Percentiles rank a stretch among this genome's conserved stretches.
These are phyloP conservation scores for Eucalyptus rudis DNA, from an alignment of 345 rosid genomes.

Conservation along the genomic window DNA sequence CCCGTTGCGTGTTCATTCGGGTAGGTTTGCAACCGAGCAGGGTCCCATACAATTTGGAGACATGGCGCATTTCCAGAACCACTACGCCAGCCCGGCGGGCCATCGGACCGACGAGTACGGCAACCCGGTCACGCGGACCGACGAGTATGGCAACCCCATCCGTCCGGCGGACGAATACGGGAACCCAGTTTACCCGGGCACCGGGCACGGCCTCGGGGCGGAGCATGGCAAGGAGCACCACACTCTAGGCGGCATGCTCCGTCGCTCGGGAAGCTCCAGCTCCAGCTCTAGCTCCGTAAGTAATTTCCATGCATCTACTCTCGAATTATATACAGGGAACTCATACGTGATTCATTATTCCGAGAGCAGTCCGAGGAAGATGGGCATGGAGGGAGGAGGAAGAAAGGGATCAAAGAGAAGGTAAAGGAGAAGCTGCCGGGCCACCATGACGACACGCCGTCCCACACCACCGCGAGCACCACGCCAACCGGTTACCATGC, in stretches of 20 bases:
- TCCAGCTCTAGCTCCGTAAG: slow-evolving; percentile 22
- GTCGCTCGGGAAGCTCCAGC: slow-evolving; percentile 15
- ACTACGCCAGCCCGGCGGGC: not conserved
- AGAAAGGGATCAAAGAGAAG: slow-evolving; percentile 15
- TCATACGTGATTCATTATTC: not conserved
- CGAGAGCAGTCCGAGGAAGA: slow-evolving; percentile 16
- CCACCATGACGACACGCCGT: not conserved
- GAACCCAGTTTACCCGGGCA: not conserved
- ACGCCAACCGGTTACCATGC: slow-evolving; percentile 2
- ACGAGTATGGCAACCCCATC: slow-evolving; percentile 2
- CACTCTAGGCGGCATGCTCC: slow-evolving; percentile 1
- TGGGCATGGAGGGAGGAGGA: slow-evolving; percentile 14
- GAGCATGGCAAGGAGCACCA: not conserved
- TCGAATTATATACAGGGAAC: not conserved
- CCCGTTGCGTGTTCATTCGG: not conserved
- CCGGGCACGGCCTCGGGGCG: not conserved
- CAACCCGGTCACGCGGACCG: not conserved
- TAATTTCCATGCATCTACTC: not conserved
- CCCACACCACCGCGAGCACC: slow-evolving; percentile 11
- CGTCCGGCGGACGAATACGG: not conserved
- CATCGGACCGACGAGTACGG: not conserved
- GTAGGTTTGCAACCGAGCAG: not conserved
- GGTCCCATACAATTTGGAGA: not conserved
- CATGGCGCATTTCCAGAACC: slow-evolving; percentile 1
- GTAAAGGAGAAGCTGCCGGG: slow-evolving; percentile 26